Conservation (phyloP, 352 stramenopile genomes). For the Pythium guiyangense region DNA sequence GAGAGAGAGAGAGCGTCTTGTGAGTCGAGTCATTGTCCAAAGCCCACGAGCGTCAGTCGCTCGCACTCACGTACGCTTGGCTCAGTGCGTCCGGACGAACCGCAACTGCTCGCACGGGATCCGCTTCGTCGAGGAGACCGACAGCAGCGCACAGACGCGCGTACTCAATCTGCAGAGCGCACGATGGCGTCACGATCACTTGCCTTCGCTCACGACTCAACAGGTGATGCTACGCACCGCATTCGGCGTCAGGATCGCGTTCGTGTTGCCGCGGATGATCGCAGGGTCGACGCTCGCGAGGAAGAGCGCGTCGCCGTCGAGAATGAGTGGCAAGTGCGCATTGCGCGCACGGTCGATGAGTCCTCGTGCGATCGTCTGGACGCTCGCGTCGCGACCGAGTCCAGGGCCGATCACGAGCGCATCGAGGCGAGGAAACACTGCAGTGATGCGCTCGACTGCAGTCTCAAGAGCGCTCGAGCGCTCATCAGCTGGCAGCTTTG, state of each 20-base stretch:
- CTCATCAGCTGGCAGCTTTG: conserved; percentile 1
- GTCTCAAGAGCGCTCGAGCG: conserved; percentile 16
- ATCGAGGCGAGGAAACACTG: conserved; percentile 67
- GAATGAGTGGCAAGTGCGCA: conserved; percentile 79
- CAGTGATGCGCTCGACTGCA: conserved; percentile 41
- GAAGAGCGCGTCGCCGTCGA: conserved; percentile 95
- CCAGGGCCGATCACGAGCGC: conserved; percentile 90
- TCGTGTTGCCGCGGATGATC: conserved; percentile 54
- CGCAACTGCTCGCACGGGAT: conserved; percentile 40
- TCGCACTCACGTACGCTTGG: conserved; percentile 39
- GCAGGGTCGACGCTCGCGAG: conserved; percentile 77
- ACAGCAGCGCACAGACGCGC: conserved; percentile 57
- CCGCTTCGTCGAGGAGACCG: conserved; percentile 32
- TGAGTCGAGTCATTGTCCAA: too few species aligned
- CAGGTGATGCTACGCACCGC: conserved; percentile 24
- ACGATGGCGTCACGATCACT: background rate
- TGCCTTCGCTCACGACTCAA: background rate
- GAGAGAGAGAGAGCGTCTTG: too few species aligned
- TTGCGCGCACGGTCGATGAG: conserved; percentile 69
- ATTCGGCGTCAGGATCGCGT: conserved; percentile 95
- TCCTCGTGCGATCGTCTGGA: conserved; percentile 74
- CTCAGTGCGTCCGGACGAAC: conserved; percentile 50
- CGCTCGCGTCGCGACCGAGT: conserved; percentile 86
- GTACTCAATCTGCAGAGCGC: conserved; percentile 73
- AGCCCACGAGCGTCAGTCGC: background rate